Base-by-base conservation (phyloP, 192 early-diverging fungal species). In the Hyaloraphidium curvatum region DNA sequence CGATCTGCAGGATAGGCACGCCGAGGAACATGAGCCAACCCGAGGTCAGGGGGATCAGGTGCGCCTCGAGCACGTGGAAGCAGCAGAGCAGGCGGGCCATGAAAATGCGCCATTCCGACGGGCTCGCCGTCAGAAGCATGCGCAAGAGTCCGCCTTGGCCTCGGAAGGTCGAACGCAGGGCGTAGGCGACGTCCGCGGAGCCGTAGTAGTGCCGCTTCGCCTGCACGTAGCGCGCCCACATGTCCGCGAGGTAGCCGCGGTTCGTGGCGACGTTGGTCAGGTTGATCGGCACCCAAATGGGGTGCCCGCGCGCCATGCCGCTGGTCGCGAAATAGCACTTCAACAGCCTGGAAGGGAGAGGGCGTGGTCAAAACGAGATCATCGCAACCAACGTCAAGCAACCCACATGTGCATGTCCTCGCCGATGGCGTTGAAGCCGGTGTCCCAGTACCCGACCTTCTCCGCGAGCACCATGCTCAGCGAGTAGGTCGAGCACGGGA, bases 381-480 rank as follows among this genome's bases (percentile, higher is more conserved):
- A n/a, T n/a, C n/a, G n/a, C n/a, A n/a, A n/a, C n/a, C n/a, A n/a
- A n/a, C n/a, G n/a, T n/a, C n/a, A n/a, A n/a, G n/a, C n/a, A n/a
- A n/a, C n/a, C n/a, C n/a, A n/a, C n/a, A 83, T 86, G 62, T 86
- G 83, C 69, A 86, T 67, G 68, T 86, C 83, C 60, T 86, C 83
- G 22, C 81, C 83, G 30, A 84, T 77, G n/a, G 80, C 70, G 64
- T 86, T 81, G 21, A 76, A 71, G 39, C 78, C 75, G 28, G 77
- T 69, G 60, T 86, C 83, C 83, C 83, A 86, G 58, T 79, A 84
- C 31, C 74, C 72, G 40, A 86, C 81, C 30, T 69, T 40, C 28
- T 77, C 63, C 27, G 76, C 79, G 14, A 86, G 65, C 31, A 81
- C 73, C 80, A 86, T 78, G 4, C 75, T 76, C 33, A 86, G 59